These are phyloP conservation scores for Pneumocystis jirovecii DNA, from an alignment of 1,139 yeast species.

Conservation along the genomic window DNA sequence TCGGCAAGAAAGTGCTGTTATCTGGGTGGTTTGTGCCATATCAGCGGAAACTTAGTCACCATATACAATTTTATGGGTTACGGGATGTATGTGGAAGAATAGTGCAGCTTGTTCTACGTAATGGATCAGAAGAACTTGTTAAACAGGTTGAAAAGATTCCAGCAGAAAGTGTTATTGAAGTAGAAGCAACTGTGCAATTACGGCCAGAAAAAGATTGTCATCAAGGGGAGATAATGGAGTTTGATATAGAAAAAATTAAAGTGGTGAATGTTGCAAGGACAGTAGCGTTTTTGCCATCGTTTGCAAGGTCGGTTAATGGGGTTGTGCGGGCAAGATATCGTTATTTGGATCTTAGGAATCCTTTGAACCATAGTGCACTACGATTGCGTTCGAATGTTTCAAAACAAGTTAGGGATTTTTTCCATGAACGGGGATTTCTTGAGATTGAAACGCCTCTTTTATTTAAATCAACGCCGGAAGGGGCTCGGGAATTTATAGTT, in stretches of 20 bases:
- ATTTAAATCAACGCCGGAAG: conserved; percentile 94
- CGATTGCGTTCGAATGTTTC: conserved; percentile 50
- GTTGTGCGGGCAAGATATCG: conserved; percentile 62
- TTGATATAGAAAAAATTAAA: conserved; percentile 38
- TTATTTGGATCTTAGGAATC: conserved; percentile 59
- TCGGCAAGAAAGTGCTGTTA: neutral
- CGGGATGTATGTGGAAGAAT: conserved; percentile 2
- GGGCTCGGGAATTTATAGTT: conserved; percentile 88
- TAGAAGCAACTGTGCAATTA: conserved; percentile 14
- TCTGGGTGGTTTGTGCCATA: conserved; percentile 10
- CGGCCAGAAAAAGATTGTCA: conserved; percentile 16
- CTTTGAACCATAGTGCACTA: conserved; percentile 31
- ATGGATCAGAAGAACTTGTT: neutral
- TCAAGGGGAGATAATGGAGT: conserved; percentile 33
- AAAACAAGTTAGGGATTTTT: conserved; percentile 35
- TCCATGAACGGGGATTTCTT: conserved; percentile 38
- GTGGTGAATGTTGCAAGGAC: conserved; percentile 49
- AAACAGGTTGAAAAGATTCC: neutral
- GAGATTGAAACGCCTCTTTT: conserved; percentile 88
- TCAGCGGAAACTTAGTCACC: conserved; percentile 7
- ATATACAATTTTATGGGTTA: conserved; percentile 6
- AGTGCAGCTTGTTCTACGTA: conserved; percentile 1
- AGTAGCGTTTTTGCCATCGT: conserved; percentile 56
- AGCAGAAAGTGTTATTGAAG: conserved; percentile 10
- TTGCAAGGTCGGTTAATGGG: conserved; percentile 33